A percentile compares a stretch with the other conserved stretches of the same genome.
These are phyloP conservation scores for Thalia dealbata DNA, from an alignment of 176 grass and related monocot species.

Conservation along the genomic window DNA sequence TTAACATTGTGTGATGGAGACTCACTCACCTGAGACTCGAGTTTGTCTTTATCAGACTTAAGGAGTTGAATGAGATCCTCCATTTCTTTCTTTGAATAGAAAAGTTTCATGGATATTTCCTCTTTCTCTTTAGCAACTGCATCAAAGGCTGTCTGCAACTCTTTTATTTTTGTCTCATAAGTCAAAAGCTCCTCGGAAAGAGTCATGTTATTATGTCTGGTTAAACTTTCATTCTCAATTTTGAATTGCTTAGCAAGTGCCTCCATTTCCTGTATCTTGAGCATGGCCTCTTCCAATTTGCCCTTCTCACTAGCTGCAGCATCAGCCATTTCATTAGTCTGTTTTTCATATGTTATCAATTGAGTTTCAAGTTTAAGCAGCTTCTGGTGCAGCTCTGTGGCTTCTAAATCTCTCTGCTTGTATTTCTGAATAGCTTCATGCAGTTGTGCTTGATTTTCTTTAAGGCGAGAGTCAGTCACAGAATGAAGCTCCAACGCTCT, in stretches of 20 bases:
- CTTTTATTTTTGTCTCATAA: conserved; percentile 52
- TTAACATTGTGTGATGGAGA: neutral
- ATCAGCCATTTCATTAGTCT: conserved; percentile 40
- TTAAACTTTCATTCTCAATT: conserved; percentile 53
- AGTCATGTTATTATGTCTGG: conserved; percentile 42
- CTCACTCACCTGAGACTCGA: conserved; percentile 57
- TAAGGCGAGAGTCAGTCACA: conserved; percentile 25
- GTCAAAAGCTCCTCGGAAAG: conserved; percentile 41
- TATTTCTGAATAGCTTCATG: conserved; percentile 24
- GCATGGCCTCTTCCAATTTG: conserved; percentile 36
- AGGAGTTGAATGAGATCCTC: conserved; percentile 43
- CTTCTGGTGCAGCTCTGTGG: conserved; percentile 59
- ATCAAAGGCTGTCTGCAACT: conserved; percentile 45
- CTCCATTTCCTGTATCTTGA: conserved; percentile 36
- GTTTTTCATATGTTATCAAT: conserved; percentile 62
- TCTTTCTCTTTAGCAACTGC: conserved; percentile 52
- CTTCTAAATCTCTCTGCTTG: conserved; percentile 50
- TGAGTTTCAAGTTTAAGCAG: conserved; percentile 65
- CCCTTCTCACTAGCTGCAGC: conserved; percentile 33
- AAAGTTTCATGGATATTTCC: conserved; percentile 30
- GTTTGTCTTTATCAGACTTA: conserved; percentile 34
- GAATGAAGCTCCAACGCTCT: conserved; percentile 36
- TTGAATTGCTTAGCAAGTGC: conserved; percentile 30
- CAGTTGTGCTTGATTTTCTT: conserved; percentile 36
- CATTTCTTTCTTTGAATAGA: conserved; percentile 34